Conservation (phyloP, 2,329 filamentous ascomycete genomes). For the Fusarium lateritium region DNA sequence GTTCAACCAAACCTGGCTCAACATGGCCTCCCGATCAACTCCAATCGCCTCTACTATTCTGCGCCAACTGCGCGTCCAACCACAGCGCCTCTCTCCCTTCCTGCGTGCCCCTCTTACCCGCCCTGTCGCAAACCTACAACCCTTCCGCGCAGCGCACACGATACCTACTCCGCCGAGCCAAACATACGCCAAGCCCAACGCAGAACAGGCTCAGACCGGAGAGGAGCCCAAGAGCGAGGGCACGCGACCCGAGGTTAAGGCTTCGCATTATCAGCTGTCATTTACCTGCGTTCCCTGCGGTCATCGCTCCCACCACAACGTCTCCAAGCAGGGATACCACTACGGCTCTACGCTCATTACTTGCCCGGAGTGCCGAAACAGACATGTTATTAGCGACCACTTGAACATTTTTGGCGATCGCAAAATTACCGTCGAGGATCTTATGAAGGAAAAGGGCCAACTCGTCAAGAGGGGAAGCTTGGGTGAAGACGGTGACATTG, state of each 20-base stretch:
- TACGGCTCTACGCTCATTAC: conserved; percentile 89
- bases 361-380: conserved; percentile 87
- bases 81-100: conserved; percentile 34
- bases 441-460: conserved; percentile 82
- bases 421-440: conserved; percentile 79
- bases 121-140: conserved; percentile 21
- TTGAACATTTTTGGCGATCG: conserved; percentile 82
- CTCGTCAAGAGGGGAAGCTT: conserved; percentile 80
- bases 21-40: conserved; percentile 52
- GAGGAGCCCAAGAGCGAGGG: conserved; percentile 50
- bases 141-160: conserved; percentile 53
- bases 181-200: conserved; percentile 28
- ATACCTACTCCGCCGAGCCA: conserved; percentile 54
- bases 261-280: conserved; percentile 86
- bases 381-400: conserved; percentile 94
- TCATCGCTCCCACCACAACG: conserved; percentile 82
- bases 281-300: conserved; percentile 94
- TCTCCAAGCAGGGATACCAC: conserved; percentile 97
- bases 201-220: conserved; percentile 18
- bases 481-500: conserved; percentile 85
- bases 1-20: conserved; percentile 3
- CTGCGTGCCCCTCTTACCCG: conserved; percentile 22
- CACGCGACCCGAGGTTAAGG: conserved; percentile 51
- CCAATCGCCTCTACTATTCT: conserved; percentile 36
- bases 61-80: conserved; percentile 37